These are phyloP conservation scores for Suhomyces ambrosiae DNA, from an alignment of 1,139 yeast species.

Conservation along the genomic window DNA sequence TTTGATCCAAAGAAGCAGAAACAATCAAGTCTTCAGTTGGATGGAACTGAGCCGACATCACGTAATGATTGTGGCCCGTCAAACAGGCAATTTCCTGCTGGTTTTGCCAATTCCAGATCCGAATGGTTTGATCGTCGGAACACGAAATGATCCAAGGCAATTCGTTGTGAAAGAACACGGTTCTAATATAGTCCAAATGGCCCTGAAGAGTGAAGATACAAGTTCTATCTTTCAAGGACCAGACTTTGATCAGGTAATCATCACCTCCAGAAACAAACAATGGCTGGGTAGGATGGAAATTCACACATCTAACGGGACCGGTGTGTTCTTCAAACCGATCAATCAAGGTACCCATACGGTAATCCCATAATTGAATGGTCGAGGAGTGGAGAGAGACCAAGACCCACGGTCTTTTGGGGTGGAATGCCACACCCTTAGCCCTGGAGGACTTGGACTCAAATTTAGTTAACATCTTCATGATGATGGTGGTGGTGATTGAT, in stretches of 20 bases:
- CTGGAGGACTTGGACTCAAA: slow-evolving; percentile 98
- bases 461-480: slow-evolving; percentile 96
- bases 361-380: slow-evolving; percentile 97
- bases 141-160: slow-evolving; percentile 97
- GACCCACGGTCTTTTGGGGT: slow-evolving; percentile 96
- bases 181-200: slow-evolving; percentile 93
- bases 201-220: slow-evolving; percentile 90
- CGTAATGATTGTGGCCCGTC: slow-evolving; percentile 98
- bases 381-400: slow-evolving; percentile 92
- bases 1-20: slow-evolving; percentile 94
- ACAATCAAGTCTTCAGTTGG: slow-evolving; percentile 94
- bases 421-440: slow-evolving; percentile 98
- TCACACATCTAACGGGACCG: slow-evolving; percentile 95
- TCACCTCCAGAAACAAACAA: slow-evolving; percentile 97
- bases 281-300: slow-evolving; percentile 97
- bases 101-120: slow-evolving; percentile 99
- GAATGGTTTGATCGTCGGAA: slow-evolving; percentile 96
- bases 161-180: slow-evolving; percentile 93
- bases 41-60: slow-evolving; percentile 97
- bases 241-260: slow-evolving; percentile 91
- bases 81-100: slow-evolving; percentile 96
- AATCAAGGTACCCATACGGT: slow-evolving; percentile 96
- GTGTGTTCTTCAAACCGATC: slow-evolving; percentile 98
- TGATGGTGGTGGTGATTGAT: slow-evolving; percentile 20
- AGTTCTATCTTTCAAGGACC: slow-evolving; percentile 92